A percentile compares a stretch with the other conserved stretches of the same genome.
Evolutionary conservation across 768 basidiomycete genomes (phyloP).

Genomic region (Lenzites betulinus): DNA sequence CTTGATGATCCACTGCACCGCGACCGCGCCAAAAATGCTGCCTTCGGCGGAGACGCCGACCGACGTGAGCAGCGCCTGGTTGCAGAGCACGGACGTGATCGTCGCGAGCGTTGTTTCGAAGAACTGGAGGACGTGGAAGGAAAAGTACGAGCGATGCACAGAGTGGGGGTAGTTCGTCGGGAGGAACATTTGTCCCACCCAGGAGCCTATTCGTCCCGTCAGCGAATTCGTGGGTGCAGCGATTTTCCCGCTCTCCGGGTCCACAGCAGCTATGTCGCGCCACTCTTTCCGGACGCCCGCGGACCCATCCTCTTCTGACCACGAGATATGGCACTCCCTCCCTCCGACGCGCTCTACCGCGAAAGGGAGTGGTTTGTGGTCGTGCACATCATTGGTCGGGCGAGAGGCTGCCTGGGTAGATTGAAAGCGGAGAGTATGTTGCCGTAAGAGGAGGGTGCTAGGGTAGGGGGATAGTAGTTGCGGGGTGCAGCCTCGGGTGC

Average conservation of each 20-base stretch:
- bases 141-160: conserved; percentile 31
- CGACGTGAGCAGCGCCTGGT: conserved; percentile 32
- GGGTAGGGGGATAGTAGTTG: not conserved
- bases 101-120: conserved; percentile 29
- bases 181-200: conserved; percentile 33
- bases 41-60: conserved; percentile 33
- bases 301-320: conserved; percentile 18
- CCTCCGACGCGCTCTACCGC: conserved; percentile 31
- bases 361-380: conserved; percentile 18
- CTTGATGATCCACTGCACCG: conserved; percentile 36
- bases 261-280: conserved; percentile 18
- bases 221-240: conserved; percentile 17
- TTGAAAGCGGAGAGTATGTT: not conserved
- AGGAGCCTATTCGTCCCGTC: conserved; percentile 26
- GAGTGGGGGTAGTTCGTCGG: conserved; percentile 35
- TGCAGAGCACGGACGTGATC: conserved; percentile 31
- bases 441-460: not conserved
- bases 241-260: conserved; percentile 2
- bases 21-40: conserved; percentile 33
- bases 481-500: conserved; percentile 1
- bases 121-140: conserved; percentile 32
- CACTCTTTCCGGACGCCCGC: conserved; percentile 27
- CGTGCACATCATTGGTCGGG: not conserved
- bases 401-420: not conserved
- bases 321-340: conserved; percentile 30